Percentiles rank a stretch among this genome's conserved stretches.
Evolutionary conservation across 2,329 filamentous ascomycete genomes (phyloP).

Genomic region (Onygena corvina): DNA sequence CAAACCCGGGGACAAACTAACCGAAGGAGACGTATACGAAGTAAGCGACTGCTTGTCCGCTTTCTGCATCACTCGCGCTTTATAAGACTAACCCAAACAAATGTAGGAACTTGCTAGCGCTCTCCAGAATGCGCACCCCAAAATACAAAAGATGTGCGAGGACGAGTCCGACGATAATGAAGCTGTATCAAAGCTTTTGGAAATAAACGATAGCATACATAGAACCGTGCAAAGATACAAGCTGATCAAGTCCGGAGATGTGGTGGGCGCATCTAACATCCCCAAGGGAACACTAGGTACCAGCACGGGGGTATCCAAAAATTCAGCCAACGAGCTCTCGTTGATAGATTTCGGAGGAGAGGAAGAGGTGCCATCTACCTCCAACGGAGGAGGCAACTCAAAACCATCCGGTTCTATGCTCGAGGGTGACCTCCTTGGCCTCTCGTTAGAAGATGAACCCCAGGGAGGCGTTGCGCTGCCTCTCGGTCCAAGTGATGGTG

Average conservation of each 20-base stretch:
- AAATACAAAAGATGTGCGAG: conserved; percentile 99
- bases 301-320: conserved; percentile 52
- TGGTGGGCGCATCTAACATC: conserved; percentile 70
- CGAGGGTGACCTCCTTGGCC: conserved; percentile 80
- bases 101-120: conserved; percentile 70
- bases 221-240: conserved; percentile 91
- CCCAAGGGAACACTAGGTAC: conserved; percentile 66
- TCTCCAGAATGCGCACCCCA: conserved; percentile 85
- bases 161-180: conserved; percentile 96
- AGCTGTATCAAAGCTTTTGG: conserved; percentile 84
- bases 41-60: conserved; percentile 31
- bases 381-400: conserved; percentile 33
- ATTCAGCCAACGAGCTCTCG: conserved; percentile 67
- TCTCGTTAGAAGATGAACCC: conserved; percentile 62
- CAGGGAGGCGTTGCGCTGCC: conserved; percentile 62
- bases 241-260: conserved; percentile 86
- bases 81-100: conserved; percentile 9
- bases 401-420: conserved; percentile 34
- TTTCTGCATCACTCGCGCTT: neutral
- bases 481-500: conserved; percentile 37
- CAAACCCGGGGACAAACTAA: conserved; percentile 66
- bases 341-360: conserved; percentile 79
- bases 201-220: conserved; percentile 98
- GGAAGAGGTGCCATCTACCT: conserved; percentile 42
- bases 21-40: conserved; percentile 57